Conservation (phyloP, 371 early-diverging fungal genomes). For the Coemansia sp. region DNA sequence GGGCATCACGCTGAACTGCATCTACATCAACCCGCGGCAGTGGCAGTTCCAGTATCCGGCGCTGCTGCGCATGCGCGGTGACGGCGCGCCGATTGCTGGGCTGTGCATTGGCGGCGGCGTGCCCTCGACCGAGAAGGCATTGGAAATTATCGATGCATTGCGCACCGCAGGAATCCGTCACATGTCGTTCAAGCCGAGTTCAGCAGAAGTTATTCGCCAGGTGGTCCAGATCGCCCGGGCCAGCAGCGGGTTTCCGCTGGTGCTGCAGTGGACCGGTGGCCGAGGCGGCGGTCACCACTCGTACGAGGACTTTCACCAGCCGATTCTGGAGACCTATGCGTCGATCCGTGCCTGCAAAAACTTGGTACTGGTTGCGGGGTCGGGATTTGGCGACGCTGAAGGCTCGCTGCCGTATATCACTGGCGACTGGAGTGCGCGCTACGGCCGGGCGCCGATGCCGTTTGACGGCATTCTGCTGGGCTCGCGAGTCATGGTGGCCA, state of each 20-base stretch:
- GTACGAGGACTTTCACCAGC: conserved; percentile 92
- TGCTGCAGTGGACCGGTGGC: conserved; percentile 96
- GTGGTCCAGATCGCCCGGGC: conserved; percentile 81
- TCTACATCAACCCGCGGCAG: conserved; percentile 88
- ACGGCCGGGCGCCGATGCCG: conserved; percentile 91
- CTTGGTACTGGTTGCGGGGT: conserved; percentile 69
- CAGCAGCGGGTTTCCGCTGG: conserved; percentile 78
- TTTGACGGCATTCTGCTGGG: conserved; percentile 94
- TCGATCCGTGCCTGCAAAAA: conserved; percentile 83
- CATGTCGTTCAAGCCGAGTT: conserved; percentile 91
- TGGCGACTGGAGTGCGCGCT: conserved; percentile 83
- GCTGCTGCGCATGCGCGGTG: conserved; percentile 77
- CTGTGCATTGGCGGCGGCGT: conserved; percentile 93
- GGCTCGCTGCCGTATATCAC: conserved; percentile 18
- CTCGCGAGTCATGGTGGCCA: conserved; percentile 92
- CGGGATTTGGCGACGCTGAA: conserved; percentile 22
- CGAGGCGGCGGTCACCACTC: conserved; percentile 95
- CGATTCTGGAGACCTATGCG: conserved; percentile 89
- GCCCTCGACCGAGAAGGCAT: conserved; percentile 84
- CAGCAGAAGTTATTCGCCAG: conserved; percentile 72
- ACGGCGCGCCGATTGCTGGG: conserved; percentile 89
- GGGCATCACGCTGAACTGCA: conserved; percentile 86
- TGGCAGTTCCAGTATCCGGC: conserved; percentile 96
- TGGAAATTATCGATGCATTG: conserved; percentile 75
- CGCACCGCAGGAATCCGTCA: conserved; percentile 79